Conservation (phyloP, 2,329 filamentous ascomycete species). For the Phialophora macrospora region DNA sequence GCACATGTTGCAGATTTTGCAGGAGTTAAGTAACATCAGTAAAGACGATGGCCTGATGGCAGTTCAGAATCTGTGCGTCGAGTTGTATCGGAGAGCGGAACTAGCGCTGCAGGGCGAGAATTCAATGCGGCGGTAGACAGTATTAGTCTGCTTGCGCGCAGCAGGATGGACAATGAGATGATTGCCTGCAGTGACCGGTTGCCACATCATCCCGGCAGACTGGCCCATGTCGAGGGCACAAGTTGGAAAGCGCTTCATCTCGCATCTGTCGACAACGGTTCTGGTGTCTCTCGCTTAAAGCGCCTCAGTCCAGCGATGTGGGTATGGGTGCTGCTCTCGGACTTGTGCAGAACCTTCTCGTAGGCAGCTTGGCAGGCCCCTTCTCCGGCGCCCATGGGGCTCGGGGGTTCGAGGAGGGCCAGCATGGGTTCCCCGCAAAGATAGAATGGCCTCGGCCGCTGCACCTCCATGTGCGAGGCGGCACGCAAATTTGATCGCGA, state of each 20-base stretch:
- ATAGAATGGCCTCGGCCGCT: not conserved
- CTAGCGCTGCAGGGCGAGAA: conserved; percentile 13
- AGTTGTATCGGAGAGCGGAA: conserved; percentile 27
- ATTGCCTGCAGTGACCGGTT: not conserved
- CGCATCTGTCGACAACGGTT: not conserved
- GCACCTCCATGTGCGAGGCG: not conserved
- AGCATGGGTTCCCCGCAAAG: conserved; percentile 16
- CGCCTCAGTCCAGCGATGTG: no score
- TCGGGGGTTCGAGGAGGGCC: not conserved
- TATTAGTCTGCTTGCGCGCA: not conserved
- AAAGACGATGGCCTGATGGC: conserved; percentile 93
- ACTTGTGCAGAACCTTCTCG: not conserved
- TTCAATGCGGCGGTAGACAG: not conserved
- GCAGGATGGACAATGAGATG: not conserved
- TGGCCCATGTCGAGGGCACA: no score
- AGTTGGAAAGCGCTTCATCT: no score
- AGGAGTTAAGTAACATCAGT: conserved; percentile 61
- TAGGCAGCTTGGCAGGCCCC: not conserved
- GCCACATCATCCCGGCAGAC: not conserved
- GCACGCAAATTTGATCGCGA: not conserved
- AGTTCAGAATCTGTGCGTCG: conserved; percentile 68
- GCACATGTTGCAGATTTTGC: conserved; percentile 24
- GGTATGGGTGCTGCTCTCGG: no score
- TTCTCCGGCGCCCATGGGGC: not conserved
- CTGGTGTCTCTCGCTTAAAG: not conserved